Conservation (phyloP, 108 stramenopile species). For the Discostella stelligeroides region DNA sequence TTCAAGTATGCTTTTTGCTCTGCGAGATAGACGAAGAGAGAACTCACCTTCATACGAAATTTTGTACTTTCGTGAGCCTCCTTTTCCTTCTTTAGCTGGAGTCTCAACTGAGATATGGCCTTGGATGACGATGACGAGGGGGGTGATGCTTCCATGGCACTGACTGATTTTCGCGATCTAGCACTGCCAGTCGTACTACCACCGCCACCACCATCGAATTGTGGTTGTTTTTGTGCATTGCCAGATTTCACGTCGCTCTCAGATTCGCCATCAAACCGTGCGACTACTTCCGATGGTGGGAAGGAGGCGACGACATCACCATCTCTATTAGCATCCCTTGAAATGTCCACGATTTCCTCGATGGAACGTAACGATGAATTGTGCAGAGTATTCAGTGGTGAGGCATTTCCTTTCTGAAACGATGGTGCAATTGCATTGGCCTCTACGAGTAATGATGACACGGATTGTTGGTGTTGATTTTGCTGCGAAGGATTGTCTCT, state of each 20-base stretch:
- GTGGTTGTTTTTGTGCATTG: no score
- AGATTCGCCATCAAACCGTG: no score
- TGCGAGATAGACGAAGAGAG: background rate
- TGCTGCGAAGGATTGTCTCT: slow-evolving; percentile 8
- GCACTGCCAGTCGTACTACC: background rate
- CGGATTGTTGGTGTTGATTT: slow-evolving; percentile 2
- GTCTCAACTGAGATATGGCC: slow-evolving; percentile 9
- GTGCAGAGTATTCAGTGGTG: no score
- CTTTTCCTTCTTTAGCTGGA: slow-evolving; percentile 26
- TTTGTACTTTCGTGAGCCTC: slow-evolving; percentile 27
- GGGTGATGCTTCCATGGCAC: background rate
- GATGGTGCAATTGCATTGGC: no score
- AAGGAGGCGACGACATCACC: background rate
- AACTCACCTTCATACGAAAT: slow-evolving; percentile 41
- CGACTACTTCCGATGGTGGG: no score
- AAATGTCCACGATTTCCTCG: no score
- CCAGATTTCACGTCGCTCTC: no score
- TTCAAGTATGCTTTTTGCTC: no score
- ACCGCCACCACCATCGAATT: no score
- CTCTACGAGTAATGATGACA: background rate
- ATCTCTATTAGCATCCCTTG: background rate
- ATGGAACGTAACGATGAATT: no score
- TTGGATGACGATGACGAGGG: background rate
- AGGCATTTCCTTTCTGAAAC: no score
- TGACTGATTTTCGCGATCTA: background rate